Base-by-base conservation (phyloP, 2,329 filamentous ascomycete genomes). In the Hymenoscyphus occultus region DNA sequence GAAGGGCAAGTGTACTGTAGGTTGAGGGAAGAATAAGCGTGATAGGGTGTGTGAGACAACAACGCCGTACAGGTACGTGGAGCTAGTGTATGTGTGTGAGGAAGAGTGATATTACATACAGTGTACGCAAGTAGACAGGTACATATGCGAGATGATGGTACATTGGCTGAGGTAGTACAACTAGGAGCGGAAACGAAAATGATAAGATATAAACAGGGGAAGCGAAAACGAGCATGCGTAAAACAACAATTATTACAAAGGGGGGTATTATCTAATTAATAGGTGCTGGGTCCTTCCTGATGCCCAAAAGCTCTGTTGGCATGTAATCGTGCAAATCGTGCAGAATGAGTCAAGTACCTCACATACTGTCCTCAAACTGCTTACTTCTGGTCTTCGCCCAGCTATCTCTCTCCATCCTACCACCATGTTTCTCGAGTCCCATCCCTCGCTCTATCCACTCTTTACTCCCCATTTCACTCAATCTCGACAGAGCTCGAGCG, bases 391-490 rank as follows among this genome's bases (percentile, higher is more conserved):
- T 79, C 72, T 79, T 80, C 71, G 78, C 72, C 80, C 80, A 84
- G 28, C 77, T 78, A 62, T 81, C 78, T 59, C 77, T 78, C 67
- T 83, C 81, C 42, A 76, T 74, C 67, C 80, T 76, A 0, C 79
- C 79, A 28, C 80, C 76, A 57, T 76, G 71, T 39, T 75, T 76
- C 73, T 78, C 77, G 69, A 81, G 76, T 0, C 80, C 81, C 73
- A 76, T 86, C 1, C 86, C 93, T 14, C 93, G 79, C 79, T 98
- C 94, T 2, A 98, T 91, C 95, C 95, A 99, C 76, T 97, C 90
- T 76, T 88, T 86, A 76, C 92, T 95, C 22, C 93, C 92, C 95
- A 99, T 99, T 78, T 98, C 93, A 63, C 83, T 90, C 67, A 99
- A 79, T 64, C 95, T 82, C 62, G 90, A 93, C 71, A 98, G 77